Evolutionary conservation across 2,329 filamentous ascomycete species (phyloP).

Genomic region (Seiridium cupressi): DNA sequence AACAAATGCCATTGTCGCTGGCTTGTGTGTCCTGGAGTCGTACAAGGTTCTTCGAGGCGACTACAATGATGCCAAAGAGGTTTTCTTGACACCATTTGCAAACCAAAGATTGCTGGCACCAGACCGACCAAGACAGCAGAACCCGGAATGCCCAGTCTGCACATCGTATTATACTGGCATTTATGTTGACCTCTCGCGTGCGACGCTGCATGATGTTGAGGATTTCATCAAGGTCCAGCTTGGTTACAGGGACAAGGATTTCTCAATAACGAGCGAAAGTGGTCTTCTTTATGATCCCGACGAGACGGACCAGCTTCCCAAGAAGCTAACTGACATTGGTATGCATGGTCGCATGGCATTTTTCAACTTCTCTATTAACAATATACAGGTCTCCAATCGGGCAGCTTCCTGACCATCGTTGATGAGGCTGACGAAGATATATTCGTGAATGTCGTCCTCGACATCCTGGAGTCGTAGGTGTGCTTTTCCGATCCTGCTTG

Average conservation of each 20-base stretch:
- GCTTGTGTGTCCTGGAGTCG: slow-evolving; percentile 85
- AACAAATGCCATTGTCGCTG: slow-evolving; percentile 94
- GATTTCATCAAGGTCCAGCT: slow-evolving; percentile 68
- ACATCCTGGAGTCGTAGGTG: slow-evolving; percentile 61
- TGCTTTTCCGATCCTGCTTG: slow-evolving; percentile 18
- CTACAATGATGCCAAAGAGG: slow-evolving; percentile 72
- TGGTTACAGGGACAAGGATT: slow-evolving; percentile 74
- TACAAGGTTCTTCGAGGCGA: slow-evolving; percentile 84
- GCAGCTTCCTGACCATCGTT: slow-evolving; percentile 79
- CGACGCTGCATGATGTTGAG: slow-evolving; percentile 76
- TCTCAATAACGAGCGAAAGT: slow-evolving; percentile 72
- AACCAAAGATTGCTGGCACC: slow-evolving; percentile 57
- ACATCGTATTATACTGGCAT: slow-evolving; percentile 68
- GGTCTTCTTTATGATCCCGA: slow-evolving; percentile 88
- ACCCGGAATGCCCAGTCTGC: slow-evolving; percentile 82
- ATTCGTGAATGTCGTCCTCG: slow-evolving; percentile 77
- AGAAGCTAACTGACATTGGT: slow-evolving; percentile 77
- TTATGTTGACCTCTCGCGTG: slow-evolving; percentile 65
- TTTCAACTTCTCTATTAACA: slow-evolving; percentile 18
- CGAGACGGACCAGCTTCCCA: slow-evolving; percentile 79
- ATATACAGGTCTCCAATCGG: slow-evolving; percentile 60
- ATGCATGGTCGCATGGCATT: slow-evolving; percentile 20
- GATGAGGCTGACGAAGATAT: slow-evolving; percentile 75
- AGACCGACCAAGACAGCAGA: slow-evolving; percentile 61
- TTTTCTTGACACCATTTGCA: slow-evolving; percentile 75